phyloP scores from a whole-genome alignment of 495 filamentous ascomycete genomes.

The Terfezia boudieri region DNA sequence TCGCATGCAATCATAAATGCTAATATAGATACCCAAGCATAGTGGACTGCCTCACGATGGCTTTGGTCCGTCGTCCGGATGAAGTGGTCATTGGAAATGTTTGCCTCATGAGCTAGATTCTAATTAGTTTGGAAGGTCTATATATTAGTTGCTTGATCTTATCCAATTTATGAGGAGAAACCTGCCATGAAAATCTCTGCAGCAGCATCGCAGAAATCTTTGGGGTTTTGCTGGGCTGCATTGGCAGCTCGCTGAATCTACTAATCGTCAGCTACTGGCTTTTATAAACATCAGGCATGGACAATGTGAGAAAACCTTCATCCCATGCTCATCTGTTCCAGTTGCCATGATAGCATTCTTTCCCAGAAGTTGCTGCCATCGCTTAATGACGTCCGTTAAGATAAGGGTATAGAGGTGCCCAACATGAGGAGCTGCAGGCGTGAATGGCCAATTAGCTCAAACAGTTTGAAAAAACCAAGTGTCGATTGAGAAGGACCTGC shows the following conservation, averaged over 20 bases:
- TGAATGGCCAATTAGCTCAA: slow-evolving; percentile 10
- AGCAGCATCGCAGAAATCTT: slow-evolving; percentile 35
- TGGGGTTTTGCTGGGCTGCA: slow-evolving; percentile 30
- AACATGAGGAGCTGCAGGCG: slow-evolving; percentile 55
- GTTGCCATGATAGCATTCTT: slow-evolving; percentile 51
- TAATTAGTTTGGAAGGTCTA: slow-evolving; percentile 7
- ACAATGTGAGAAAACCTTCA: slow-evolving; percentile 47
- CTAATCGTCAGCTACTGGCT: slow-evolving; percentile 42
- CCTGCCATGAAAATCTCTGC: slow-evolving; percentile 36
- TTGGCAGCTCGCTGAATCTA: slow-evolving; percentile 81
- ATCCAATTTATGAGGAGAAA: no score
- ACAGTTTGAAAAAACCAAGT: background rate
- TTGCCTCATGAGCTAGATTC: slow-evolving; percentile 42
- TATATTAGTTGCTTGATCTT: no score
- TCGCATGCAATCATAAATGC: slow-evolving; percentile 1
- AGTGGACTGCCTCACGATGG: slow-evolving; percentile 67
- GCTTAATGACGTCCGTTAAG: slow-evolving; percentile 71
- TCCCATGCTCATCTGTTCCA: slow-evolving; percentile 94
- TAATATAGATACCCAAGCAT: slow-evolving; percentile 47
- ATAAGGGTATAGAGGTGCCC: slow-evolving; percentile 90
- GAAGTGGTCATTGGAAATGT: slow-evolving; percentile 58
- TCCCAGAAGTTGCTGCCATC: slow-evolving; percentile 67
- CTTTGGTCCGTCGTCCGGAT: slow-evolving; percentile 70
- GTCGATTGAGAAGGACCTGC: slow-evolving; percentile 33
- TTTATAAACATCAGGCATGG: no score